Evolutionary conservation across 2,329 filamentous ascomycete species (phyloP), one percentile per base, ranked within the genome.

Genomic region (Penicillium sp.): DNA sequence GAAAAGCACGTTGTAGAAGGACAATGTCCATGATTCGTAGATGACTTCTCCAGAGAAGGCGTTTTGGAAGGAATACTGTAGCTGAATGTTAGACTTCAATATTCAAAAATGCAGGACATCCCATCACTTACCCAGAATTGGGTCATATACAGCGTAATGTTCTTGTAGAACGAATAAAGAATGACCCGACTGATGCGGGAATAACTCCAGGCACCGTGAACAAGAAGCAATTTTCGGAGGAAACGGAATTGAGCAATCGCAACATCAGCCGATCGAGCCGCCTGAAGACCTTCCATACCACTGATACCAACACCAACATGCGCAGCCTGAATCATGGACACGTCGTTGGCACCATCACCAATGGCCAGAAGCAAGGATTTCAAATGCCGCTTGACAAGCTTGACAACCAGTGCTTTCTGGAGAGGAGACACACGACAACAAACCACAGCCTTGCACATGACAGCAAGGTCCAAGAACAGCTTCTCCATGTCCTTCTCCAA

Each of bases 311-410:
- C 92, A 67, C 95, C 95, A 67, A 99, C 96, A 76, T 99, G 95
- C 13, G 95, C 95, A 12, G 95, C 95, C 81, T 99, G 95, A 59
- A 99, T 99, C 95, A 99, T 99, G 19, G 94, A 97, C n/a, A 99
- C 95, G 73, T 99, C 95, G 79, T 99, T 99, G 51, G 95, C 95
- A 67, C 95, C 95, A 72, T 99, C 95, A 69, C 95, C 95, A 76
- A 99, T 97, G 56, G 95, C 95, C 55, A 99, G 87, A 57, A 97
- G 88, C 69, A 99, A 93, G 13, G 92, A 88, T 75, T 97, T 91
- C 68, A 95, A 87, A 76, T 97, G 92, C 69, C 93, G 92, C 80
- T 98, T 99, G 74, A 99, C 95, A 68, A 98, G 87, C 82, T 99
- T 99, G 69, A 99, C 95, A 24, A 99, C 95, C 65, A 99, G 83